A percentile compares a stretch with the other conserved stretches of the same genome.
phyloP scores from a whole-genome alignment of 257 asterid species.

The Catharanthus roseus region DNA sequence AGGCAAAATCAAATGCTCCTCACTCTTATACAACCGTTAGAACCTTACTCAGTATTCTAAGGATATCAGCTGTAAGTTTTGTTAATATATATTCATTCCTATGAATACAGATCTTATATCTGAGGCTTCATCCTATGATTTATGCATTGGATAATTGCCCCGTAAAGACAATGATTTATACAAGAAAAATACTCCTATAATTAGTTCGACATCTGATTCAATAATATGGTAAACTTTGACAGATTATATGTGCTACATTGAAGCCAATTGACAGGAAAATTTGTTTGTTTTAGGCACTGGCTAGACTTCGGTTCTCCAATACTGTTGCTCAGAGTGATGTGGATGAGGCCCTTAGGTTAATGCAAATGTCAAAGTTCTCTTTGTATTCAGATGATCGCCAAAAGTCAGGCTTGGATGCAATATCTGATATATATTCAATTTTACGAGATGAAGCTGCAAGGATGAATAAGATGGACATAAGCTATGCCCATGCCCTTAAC shows the following conservation, averaged over 20 bases:
- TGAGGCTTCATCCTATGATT: neutral
- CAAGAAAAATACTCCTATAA: neutral
- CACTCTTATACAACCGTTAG: conserved; percentile 80
- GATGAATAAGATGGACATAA: conserved; percentile 66
- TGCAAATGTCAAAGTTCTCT: conserved; percentile 99
- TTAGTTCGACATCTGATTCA: neutral
- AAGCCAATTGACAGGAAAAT: neutral
- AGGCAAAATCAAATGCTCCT: conserved; percentile 85
- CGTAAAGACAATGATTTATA: neutral
- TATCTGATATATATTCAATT: conserved; percentile 92
- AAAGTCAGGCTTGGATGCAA: conserved; percentile 85
- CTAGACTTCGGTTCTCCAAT: conserved; percentile 80
- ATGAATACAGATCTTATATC: neutral
- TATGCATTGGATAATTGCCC: neutral
- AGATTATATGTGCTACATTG: neutral
- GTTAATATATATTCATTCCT: neutral
- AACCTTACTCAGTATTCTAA: conserved; percentile 78
- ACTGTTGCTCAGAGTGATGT: conserved; percentile 89
- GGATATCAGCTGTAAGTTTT: conserved; percentile 79
- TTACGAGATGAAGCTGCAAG: conserved; percentile 95
- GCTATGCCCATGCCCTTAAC: conserved; percentile 93
- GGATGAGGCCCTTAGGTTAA: conserved; percentile 94
- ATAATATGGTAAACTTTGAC: neutral
- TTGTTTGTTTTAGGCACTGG: conserved; percentile 55
- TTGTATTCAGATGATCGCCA: conserved; percentile 92